These are phyloP conservation scores for Candolleomyces aberdarensis DNA, from an alignment of 768 basidiomycete genomes.

Conservation along the genomic window DNA sequence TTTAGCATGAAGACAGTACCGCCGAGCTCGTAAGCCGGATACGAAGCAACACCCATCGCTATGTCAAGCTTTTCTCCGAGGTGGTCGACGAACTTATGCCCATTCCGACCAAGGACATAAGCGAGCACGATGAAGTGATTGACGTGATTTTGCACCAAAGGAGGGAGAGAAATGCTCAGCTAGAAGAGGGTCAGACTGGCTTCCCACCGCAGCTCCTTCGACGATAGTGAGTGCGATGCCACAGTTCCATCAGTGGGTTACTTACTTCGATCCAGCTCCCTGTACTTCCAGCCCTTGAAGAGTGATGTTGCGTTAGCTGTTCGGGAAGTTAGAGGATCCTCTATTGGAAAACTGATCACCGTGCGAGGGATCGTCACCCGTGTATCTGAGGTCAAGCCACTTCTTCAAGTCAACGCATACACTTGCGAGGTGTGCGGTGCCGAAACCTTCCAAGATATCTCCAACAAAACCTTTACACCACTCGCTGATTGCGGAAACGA, in stretches of 20 bases:
- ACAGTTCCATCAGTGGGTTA: neutral
- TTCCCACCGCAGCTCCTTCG: conserved; percentile 92
- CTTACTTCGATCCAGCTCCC: conserved; percentile 55
- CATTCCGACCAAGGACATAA: conserved; percentile 83
- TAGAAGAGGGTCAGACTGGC: conserved; percentile 66
- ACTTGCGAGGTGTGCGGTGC: conserved; percentile 98
- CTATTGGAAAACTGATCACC: conserved; percentile 92
- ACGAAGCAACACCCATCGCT: conserved; percentile 82
- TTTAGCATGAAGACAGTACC: conserved; percentile 65
- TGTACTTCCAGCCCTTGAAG: conserved; percentile 90
- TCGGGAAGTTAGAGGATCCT: conserved; percentile 80
- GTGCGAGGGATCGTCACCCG: conserved; percentile 98
- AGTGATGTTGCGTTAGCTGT: conserved; percentile 81
- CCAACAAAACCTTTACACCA: conserved; percentile 86
- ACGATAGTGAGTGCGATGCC: conserved; percentile 75
- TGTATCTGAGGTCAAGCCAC: conserved; percentile 97
- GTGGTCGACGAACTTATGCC: conserved; percentile 91
- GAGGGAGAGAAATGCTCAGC: conserved; percentile 80
- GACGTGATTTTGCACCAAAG: conserved; percentile 96
- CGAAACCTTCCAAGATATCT: conserved; percentile 98
- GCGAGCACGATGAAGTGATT: conserved; percentile 89
- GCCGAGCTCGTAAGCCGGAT: conserved; percentile 80
- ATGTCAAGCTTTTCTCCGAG: conserved; percentile 83
- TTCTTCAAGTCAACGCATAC: conserved; percentile 96
- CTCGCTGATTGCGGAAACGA: conserved; percentile 86